Evolutionary conservation across 768 basidiomycete genomes (phyloP), one percentile per base, ranked within the genome.

Genomic region (Dictyophora rubrovolvata): DNA sequence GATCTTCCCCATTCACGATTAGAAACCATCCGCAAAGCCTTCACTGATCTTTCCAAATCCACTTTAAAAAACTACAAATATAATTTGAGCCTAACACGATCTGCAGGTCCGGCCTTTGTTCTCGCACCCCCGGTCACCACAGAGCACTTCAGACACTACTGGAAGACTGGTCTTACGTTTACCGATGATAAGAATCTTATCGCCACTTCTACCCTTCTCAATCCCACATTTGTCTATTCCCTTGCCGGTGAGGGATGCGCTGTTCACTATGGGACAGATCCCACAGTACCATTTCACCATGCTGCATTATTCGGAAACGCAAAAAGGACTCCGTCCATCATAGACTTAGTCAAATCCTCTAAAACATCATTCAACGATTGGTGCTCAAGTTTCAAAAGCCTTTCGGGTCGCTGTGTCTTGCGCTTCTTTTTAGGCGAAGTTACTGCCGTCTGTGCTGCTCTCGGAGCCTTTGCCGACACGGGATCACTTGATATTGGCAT

Each of bases 191-290:
- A 23, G 53, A 48, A 61, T 14, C 3, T 61, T 37, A 20, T 20
- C n/a, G 46, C 20, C 17, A 33, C 60, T 11, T 34, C 33, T 3
- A 46, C 28, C 2, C 7, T 71, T 23, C 55, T 74, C 34, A 81
- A 81, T 61, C 79, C 79, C 2, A 77, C 76, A 0, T 79, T 79
- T 53, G 70, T 71, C 0, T 77, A 75, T 62, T 74, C 74, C 2
- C 63, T 68, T 7, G 66, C 64, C 16, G 77, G 77, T 9, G 65
- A 69, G 58, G 70, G 65, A 1, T 79, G 72, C 60, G 64, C 68
- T 17, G 69, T 77, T 1, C 77, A 80, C 55, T 75, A 78, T 60
- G 77, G 73, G 7, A 74, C 74, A 1, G 72, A 77, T 59, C 79
- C 77, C 5, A 60, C 77, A 5, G 20, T 66, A 4, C 60, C 71